Evolutionary conservation across 2,329 filamentous ascomycete genomes (phyloP).

Genomic region (Stachybotrys echinatus): DNA sequence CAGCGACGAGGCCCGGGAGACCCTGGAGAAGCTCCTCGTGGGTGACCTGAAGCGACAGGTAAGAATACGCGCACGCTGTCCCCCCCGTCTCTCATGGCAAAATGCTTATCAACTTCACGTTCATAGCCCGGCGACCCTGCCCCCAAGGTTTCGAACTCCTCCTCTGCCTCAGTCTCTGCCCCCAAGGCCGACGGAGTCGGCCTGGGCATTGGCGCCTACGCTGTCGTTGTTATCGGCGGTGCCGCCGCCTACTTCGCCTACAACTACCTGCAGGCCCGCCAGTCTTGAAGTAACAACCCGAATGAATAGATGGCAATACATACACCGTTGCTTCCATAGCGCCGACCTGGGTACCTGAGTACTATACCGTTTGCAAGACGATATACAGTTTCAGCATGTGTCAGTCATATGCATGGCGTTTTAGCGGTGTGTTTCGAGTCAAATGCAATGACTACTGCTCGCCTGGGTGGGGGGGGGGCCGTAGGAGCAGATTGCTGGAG

Average conservation of each 20-base stretch:
- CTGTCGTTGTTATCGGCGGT: slow-evolving; percentile 71
- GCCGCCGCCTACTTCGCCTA: slow-evolving; percentile 74
- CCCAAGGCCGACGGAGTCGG: slow-evolving; percentile 45
- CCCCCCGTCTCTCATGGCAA: not conserved
- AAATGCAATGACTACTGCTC: not conserved
- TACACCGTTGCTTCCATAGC: too few species aligned
- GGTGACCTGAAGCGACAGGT: slow-evolving; percentile 78
- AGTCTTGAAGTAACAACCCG: slow-evolving; percentile 17
- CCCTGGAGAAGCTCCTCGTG: slow-evolving; percentile 71
- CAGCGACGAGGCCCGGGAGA: slow-evolving; percentile 96
- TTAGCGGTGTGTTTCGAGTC: not conserved
- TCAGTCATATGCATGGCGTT: not conserved
- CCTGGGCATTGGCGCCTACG: slow-evolving; percentile 76
- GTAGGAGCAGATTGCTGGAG: not conserved
- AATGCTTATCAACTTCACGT: slow-evolving; percentile 1
- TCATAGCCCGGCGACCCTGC: slow-evolving; percentile 73
- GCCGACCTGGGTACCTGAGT: not conserved
- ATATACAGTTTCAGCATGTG: not conserved
- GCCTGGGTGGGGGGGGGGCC: not conserved
- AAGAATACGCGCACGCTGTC: slow-evolving; percentile 25
- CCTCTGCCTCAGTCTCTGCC: slow-evolving; percentile 44
- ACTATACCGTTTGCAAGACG: not conserved
- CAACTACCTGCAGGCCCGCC: slow-evolving; percentile 69
- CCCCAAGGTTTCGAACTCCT: slow-evolving; percentile 53
- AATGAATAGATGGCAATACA: too few species aligned